These are phyloP conservation scores for Besnoitia besnoiti DNA, from an alignment of 169 alveolate genomes.

Conservation along the genomic window DNA sequence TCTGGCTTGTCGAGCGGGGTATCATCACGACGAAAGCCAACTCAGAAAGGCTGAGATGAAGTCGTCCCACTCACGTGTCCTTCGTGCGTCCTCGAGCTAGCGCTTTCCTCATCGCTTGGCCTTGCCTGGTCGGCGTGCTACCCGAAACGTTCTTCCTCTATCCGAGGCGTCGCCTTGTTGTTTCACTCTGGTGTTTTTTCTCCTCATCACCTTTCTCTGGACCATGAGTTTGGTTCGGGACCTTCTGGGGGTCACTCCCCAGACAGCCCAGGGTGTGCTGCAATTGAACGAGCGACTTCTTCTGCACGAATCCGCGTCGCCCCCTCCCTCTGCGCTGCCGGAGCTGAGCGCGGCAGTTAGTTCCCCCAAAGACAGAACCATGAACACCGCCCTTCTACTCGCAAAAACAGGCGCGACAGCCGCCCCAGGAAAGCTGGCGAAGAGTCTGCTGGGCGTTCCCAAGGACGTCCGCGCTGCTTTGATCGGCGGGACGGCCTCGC, in stretches of 20 bases:
- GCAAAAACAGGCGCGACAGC: not conserved
- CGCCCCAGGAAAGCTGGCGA: not conserved
- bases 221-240: conserved; percentile 20
- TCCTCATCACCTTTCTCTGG: not conserved
- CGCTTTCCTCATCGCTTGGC: no score
- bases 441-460: not conserved
- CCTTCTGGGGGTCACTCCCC: conserved; percentile 11
- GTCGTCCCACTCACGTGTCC: no score
- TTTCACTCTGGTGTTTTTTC: not conserved
- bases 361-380: not conserved
- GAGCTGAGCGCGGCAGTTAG: not conserved
- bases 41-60: no score
- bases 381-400: not conserved
- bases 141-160: not conserved
- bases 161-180: not conserved
- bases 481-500: not conserved
- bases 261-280: not conserved
- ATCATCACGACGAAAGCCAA: no score
- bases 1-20: no score
- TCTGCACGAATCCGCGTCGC: conserved; percentile 9
- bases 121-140: no score
- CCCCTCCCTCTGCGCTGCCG: conserved; percentile 5
- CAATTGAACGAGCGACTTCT: conserved; percentile 8
- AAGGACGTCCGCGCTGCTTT: not conserved
- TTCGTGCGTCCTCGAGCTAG: no score